These are phyloP conservation scores for Trichoderma citrinoviride DNA, from an alignment of 2,329 filamentous ascomycete genomes.

Conservation along the genomic window DNA sequence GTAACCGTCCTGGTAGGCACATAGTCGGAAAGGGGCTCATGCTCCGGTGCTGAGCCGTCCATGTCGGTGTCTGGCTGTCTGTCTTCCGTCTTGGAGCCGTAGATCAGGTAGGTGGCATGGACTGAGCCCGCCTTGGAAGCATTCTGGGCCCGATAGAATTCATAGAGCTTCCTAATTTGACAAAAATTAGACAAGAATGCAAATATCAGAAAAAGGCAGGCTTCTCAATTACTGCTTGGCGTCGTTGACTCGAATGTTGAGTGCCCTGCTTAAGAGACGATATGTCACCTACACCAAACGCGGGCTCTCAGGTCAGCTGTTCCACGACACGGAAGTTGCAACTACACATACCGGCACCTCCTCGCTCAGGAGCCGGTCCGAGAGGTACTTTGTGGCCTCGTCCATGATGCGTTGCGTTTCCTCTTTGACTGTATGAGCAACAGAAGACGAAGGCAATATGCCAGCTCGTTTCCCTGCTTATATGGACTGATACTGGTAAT, in stretches of 20 bases:
- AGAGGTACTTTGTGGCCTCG: slow-evolving; percentile 69
- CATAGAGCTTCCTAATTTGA: slow-evolving; percentile 73
- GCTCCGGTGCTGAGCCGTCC: slow-evolving; percentile 61
- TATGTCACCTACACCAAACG: slow-evolving; percentile 71
- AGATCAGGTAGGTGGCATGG: slow-evolving; percentile 90
- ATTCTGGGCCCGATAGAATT: slow-evolving; percentile 82
- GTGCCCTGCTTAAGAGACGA: slow-evolving; percentile 73
- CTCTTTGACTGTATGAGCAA: background rate
- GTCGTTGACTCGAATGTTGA: slow-evolving; percentile 79
- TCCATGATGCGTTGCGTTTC: slow-evolving; percentile 43
- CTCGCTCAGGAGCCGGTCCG: slow-evolving; percentile 73
- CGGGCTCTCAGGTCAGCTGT: background rate
- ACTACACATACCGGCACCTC: slow-evolving; percentile 60
- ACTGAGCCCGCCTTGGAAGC: slow-evolving; percentile 71
- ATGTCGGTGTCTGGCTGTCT: slow-evolving; percentile 57
- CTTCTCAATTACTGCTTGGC: slow-evolving; percentile 72
- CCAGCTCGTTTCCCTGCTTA: background rate
- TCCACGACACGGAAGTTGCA: background rate
- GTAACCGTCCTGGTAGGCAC: slow-evolving; percentile 59
- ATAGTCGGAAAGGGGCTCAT: slow-evolving; percentile 45
- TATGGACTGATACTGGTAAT: background rate
- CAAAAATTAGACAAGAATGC: background rate
- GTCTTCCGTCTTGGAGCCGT: slow-evolving; percentile 58
- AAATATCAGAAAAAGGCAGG: background rate
- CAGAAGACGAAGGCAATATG: background rate